Percentiles rank a stretch among this genome's conserved stretches.
Conservation (phyloP, 1,284 basidiomycete genomes). For the Inonotus hispidus region DNA sequence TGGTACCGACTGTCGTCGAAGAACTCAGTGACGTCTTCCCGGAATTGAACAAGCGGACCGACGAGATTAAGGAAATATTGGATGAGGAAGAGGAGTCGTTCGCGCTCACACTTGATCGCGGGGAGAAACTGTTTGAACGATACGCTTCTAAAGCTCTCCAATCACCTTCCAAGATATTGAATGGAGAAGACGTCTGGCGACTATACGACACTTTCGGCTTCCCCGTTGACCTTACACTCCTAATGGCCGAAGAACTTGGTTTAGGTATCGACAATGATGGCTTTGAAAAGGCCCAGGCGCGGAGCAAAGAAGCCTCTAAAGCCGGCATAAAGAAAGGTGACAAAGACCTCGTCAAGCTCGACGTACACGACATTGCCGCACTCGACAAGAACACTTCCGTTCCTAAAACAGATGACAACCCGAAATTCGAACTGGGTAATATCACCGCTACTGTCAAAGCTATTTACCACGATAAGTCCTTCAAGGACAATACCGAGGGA, state of each 20-base stretch:
- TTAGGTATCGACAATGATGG: slow-evolving; percentile 84
- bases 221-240: slow-evolving; percentile 91
- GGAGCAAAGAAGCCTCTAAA: slow-evolving; percentile 91
- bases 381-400: slow-evolving; percentile 79
- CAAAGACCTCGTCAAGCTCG: slow-evolving; percentile 76
- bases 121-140: slow-evolving; percentile 94
- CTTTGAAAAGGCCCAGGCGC: slow-evolving; percentile 86
- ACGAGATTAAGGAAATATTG: slow-evolving; percentile 91
- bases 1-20: slow-evolving; percentile 87
- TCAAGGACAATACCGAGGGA: slow-evolving; percentile 62
- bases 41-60: slow-evolving; percentile 81
- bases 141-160: slow-evolving; percentile 74
- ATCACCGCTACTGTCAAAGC: slow-evolving; percentile 76
- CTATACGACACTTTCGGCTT: slow-evolving; percentile 99
- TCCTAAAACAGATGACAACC: slow-evolving; percentile 91
- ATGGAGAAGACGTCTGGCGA: slow-evolving; percentile 93
- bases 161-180: slow-evolving; percentile 63
- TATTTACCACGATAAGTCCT: slow-evolving; percentile 81
- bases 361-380: slow-evolving; percentile 91
- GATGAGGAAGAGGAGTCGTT: slow-evolving; percentile 98
- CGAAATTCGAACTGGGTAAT: slow-evolving; percentile 83
- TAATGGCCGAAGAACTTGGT: slow-evolving; percentile 96
- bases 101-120: slow-evolving; percentile 92
- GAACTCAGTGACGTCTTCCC: slow-evolving; percentile 91
- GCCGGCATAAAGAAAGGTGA: slow-evolving; percentile 66